Base-by-base conservation (phyloP, 768 basidiomycete species). In the button mushroom (Agaricus bisporus) region DNA sequence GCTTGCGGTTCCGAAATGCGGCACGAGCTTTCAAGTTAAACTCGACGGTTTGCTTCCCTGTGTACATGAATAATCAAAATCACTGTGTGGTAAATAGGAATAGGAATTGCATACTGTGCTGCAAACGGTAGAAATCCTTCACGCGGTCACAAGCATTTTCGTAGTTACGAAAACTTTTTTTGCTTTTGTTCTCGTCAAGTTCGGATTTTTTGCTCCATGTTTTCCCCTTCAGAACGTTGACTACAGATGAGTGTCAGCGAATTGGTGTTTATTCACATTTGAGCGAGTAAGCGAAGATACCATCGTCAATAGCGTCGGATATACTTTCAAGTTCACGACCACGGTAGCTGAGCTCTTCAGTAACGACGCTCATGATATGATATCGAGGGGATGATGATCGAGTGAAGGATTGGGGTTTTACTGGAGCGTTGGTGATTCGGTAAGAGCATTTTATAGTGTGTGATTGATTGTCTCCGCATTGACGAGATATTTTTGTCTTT, bases 21-120 rank as follows among this genome's bases (percentile, higher is more conserved):
- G 81, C 82, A 8, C 92, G 85, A 5, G 84, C 83, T 52, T 82
- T 76, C 59, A 93, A 76, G 65, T 95, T 95, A 75, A 81, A 95
- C 18, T 75, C 86, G 2, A 94, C 78, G 0, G 92, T 95, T 68
- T 95, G 92, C 61, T 92, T 95, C 65, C 85, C 89, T 91, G 42
- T 15, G 22, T 4, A 11, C 12, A 25, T 41, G 35, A 28, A 47
- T 18, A 41, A 18, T 41, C 29, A 20, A 18, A 41, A 43, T 8
- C 15, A 3, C 26, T 41, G 35, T 20, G 18, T 0, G 10, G 41
- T 43, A 15, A 38, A 11, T 4, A 10, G 32, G 32, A 32, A 3
- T 7, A 32, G 5, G n/a, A 29, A 18, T 5, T 4, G 58, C 67
- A 1, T 22, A 87, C 87, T 84, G 55, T 90, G 87, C 60, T 90